Evolutionary conservation across 2,329 filamentous ascomycete species (phyloP), one percentile per base, ranked within the genome.

Genomic region (Cadophora malorum): DNA sequence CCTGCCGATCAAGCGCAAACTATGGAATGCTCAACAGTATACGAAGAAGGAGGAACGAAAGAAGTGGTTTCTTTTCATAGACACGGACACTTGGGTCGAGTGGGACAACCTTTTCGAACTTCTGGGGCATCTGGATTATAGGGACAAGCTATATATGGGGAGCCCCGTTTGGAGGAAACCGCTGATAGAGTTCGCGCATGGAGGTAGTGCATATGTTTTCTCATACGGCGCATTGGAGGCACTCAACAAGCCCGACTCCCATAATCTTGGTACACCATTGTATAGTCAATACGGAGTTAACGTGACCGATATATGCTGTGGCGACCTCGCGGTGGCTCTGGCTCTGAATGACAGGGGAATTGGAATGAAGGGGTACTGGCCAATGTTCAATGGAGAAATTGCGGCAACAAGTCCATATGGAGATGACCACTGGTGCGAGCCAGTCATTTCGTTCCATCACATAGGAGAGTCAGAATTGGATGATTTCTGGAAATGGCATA

Each of bases 71-170:
- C 62, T 69, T 1, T 72, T 72, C 52, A 67, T 72, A 21, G 70
- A 72, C 38, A 63, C 67, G 14, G 70, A 72, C 63, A 70, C 69
- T n/a, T 72, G 65, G 45, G 28, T 72, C 41, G 70, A 70, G 31
- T 70, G 64, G 69, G 69, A 69, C 19, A 70, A 70, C 52, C 58
- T 70, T 1, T 55, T 70, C n/a, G 61, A 23, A 4, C 49, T 69
- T 38, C 47, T 70, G 50, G 61, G 68, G 28, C 61, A 67, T 58
- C 45, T 65, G 23, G 62, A 70, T 28, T 19, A 56, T 21, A 23
- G 14, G 35, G 65, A 66, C 14, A 45, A 65, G 35, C 45, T 61
- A 5, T 68, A 68, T 23, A 53, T 68, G 53, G 66, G 66, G 12
- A 68, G 66, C 56, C 66, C 66, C 7, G 66, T 68, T 31, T 68